These are phyloP conservation scores for Cutaneotrichosporon dermatis DNA, from an alignment of 1,284 basidiomycete species.

Conservation along the genomic window DNA sequence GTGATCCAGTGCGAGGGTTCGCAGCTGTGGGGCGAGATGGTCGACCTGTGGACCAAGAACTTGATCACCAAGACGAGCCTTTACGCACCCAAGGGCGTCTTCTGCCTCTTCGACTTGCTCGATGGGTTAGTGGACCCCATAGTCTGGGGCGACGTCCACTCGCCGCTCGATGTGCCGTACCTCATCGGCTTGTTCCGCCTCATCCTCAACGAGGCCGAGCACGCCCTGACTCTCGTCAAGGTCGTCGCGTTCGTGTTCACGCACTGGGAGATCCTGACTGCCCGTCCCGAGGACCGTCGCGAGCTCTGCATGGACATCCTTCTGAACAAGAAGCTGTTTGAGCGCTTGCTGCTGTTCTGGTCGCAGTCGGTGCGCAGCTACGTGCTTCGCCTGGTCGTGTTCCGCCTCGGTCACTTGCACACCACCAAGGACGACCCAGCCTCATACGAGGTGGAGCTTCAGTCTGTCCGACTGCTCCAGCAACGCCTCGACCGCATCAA, in stretches of 20 bases:
- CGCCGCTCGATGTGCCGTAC: constrained; percentile 50
- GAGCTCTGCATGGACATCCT: constrained; percentile 51
- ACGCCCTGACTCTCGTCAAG: constrained; percentile 53
- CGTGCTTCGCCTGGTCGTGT: constrained; percentile 51
- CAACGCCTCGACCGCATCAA: constrained; percentile 51
- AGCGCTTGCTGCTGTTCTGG: constrained; percentile 53
- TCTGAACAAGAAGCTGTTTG: constrained; percentile 50
- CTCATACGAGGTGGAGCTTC: constrained; percentile 47
- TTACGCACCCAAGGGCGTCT: constrained; percentile 53
- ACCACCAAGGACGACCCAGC: constrained; percentile 39
- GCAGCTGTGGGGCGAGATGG: constrained; percentile 50
- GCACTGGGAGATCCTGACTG: constrained; percentile 53
- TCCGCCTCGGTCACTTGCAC: constrained; percentile 52
- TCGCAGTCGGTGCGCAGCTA: constrained; percentile 53
- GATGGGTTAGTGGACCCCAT: constrained; percentile 46
- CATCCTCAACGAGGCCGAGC: constrained; percentile 52
- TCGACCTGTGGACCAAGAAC: constrained; percentile 51
- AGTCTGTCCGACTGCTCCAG: constrained; percentile 51
- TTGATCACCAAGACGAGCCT: constrained; percentile 52
- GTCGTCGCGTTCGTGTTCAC: constrained; percentile 53
- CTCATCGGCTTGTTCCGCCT: constrained; percentile 50
- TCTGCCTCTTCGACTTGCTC: constrained; percentile 50
- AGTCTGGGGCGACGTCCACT: constrained; percentile 20
- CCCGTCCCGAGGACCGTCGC: constrained; percentile 45
- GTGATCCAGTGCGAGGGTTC: constrained; percentile 45